Conservation (phyloP, 371 early-diverging fungal genomes). For the Mucor irregularis region DNA sequence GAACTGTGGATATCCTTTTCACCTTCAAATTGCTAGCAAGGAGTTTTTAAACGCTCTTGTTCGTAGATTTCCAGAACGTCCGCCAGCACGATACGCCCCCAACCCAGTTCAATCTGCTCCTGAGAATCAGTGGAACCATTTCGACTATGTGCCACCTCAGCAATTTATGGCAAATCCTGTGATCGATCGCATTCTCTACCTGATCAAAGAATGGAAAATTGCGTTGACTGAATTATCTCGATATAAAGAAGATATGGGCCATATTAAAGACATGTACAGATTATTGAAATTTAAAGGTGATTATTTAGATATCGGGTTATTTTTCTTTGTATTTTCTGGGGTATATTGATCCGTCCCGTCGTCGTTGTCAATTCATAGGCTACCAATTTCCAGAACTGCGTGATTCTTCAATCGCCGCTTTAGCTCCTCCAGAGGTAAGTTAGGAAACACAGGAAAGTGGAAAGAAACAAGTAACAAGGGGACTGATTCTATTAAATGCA, state of each 20-base stretch:
- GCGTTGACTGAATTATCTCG: constrained; percentile 80
- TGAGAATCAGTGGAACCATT: constrained; percentile 34
- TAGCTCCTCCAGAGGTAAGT: constrained; percentile 62
- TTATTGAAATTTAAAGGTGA: constrained; percentile 78
- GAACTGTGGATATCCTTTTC: constrained; percentile 96
- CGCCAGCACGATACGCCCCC: constrained; percentile 53
- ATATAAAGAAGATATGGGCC: constrained; percentile 84
- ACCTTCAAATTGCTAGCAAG: constrained; percentile 88
- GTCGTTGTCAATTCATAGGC: constrained; percentile 38
- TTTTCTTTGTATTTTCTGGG: no score
- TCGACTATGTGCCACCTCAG: constrained; percentile 26
- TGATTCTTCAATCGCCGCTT: constrained; percentile 61
- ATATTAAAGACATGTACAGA: constrained; percentile 92
- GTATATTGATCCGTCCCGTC: no score
- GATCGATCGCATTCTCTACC: constrained; percentile 83
- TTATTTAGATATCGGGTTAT: background rate
- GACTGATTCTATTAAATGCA: constrained; percentile 12
- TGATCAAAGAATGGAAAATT: constrained; percentile 91
- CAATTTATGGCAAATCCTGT: constrained; percentile 56
- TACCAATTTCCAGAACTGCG: constrained; percentile 87
- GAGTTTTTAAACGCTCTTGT: constrained; percentile 95
- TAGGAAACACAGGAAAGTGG: background rate
- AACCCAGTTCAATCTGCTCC: constrained; percentile 27
- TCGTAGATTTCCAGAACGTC: constrained; percentile 85
- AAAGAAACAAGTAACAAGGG: background rate